Conservation (phyloP, 768 basidiomycete species). For the Fomitopsis pulvina region DNA sequence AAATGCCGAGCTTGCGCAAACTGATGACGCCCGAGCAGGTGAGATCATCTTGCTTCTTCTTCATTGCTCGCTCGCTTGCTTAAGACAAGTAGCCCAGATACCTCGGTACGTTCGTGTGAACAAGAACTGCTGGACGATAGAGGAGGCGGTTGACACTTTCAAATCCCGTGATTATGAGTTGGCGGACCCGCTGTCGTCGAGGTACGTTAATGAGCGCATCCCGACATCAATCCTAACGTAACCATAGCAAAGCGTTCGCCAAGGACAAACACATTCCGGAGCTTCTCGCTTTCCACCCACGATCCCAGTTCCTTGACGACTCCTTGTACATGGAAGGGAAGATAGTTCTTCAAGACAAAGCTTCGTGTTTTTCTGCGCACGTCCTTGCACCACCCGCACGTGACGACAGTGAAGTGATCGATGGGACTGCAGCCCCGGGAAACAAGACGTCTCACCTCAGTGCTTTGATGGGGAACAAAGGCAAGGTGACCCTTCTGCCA, state of each 20-base stretch:
- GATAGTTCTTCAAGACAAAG: conserved; percentile 94
- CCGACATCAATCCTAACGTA: neutral
- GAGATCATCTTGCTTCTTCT: conserved; percentile 10
- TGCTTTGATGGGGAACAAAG: conserved; percentile 77
- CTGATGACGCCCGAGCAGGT: conserved; percentile 62
- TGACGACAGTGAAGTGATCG: conserved; percentile 61
- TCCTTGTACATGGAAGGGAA: conserved; percentile 69
- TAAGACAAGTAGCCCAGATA: conserved; percentile 45
- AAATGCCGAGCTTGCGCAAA: conserved; percentile 57
- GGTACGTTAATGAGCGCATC: conserved; percentile 28
- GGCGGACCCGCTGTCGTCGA: conserved; percentile 45
- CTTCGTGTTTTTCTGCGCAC: conserved; percentile 91
- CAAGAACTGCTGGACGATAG: conserved; percentile 56
- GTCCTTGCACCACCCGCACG: conserved; percentile 69
- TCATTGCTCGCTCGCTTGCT: neutral
- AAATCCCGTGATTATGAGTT: conserved; percentile 47
- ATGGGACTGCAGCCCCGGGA: conserved; percentile 94
- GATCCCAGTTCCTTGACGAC: conserved; percentile 60
- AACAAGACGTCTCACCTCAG: conserved; percentile 96
- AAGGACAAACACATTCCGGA: conserved; percentile 78
- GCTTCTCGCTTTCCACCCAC: conserved; percentile 72
- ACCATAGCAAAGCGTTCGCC: conserved; percentile 51
- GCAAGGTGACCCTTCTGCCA: conserved; percentile 46
- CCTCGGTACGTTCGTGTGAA: conserved; percentile 88
- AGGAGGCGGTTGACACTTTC: conserved; percentile 57